Evolutionary conservation across 768 basidiomycete genomes (phyloP).

Genomic region (Paxillus involutus): DNA sequence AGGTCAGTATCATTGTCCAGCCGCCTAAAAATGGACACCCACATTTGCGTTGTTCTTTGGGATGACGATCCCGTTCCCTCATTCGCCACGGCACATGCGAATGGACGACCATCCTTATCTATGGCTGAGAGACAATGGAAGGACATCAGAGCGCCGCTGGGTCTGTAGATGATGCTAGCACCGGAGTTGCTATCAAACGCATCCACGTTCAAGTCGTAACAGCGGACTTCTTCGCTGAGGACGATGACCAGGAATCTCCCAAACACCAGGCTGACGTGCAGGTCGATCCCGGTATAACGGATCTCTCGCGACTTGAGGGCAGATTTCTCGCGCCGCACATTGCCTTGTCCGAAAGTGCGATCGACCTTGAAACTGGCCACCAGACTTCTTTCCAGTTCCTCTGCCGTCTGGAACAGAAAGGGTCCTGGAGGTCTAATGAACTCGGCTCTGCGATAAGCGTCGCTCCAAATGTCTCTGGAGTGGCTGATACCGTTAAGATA

Average conservation of each 20-base stretch:
- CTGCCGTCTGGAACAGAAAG: slow-evolving; percentile 9
- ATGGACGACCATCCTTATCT: slow-evolving; percentile 12
- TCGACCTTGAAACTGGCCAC: slow-evolving; percentile 10
- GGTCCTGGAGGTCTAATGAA: slow-evolving; percentile 20
- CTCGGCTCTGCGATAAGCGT: slow-evolving; percentile 11
- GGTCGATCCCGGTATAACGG: background rate
- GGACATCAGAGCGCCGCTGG: background rate
- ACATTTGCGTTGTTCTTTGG: slow-evolving; percentile 2
- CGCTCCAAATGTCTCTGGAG: slow-evolving; percentile 14
- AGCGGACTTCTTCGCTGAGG: slow-evolving; percentile 11
- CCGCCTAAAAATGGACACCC: background rate
- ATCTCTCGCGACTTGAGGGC: slow-evolving; percentile 2
- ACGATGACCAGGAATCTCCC: slow-evolving; percentile 16
- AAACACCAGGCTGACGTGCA: slow-evolving; percentile 8
- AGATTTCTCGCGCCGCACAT: background rate
- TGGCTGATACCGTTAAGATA: slow-evolving; percentile 6
- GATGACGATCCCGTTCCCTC: background rate
- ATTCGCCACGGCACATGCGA: slow-evolving; percentile 13
- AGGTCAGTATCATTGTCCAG: background rate
- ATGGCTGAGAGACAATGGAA: slow-evolving; percentile 7
- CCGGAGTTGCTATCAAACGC: background rate
- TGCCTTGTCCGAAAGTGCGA: background rate
- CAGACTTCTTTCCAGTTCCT: slow-evolving; percentile 14
- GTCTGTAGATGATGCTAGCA: background rate
- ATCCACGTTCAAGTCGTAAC: slow-evolving; percentile 12